A percentile compares a stretch with the other conserved stretches of the same genome.
Evolutionary conservation across 1,284 basidiomycete genomes (phyloP).

Genomic region (Sporisorium reilianum): DNA sequence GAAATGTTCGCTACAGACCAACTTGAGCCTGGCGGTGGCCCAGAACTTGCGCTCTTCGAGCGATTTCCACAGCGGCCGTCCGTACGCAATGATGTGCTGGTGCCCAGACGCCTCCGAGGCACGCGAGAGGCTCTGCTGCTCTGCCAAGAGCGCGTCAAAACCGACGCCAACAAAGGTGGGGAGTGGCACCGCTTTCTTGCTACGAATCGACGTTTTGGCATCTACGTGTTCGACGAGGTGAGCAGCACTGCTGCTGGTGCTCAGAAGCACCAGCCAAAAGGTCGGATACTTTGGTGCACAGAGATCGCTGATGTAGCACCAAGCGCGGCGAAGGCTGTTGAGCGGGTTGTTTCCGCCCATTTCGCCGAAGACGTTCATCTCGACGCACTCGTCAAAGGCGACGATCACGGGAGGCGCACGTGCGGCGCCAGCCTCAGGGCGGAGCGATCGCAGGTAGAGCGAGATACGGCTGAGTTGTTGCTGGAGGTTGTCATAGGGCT

Average conservation of each 20-base stretch:
- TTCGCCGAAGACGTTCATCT: slow-evolving; percentile 1
- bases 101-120: slow-evolving; percentile 3
- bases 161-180: slow-evolving; percentile 17
- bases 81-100: slow-evolving; percentile 16
- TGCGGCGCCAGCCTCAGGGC: not conserved
- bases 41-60: slow-evolving; percentile 2
- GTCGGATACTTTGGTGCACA: not conserved
- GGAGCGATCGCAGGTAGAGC: not conserved
- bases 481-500: not conserved
- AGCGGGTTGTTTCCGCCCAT: not conserved
- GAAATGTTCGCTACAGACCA: not conserved
- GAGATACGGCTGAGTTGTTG: not conserved
- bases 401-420: slow-evolving; percentile 9
- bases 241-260: slow-evolving; percentile 25
- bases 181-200: not conserved
- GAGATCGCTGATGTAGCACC: slow-evolving; percentile 10
- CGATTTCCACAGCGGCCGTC: slow-evolving; percentile 26
- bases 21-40: not conserved
- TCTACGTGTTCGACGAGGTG: not conserved
- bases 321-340: slow-evolving; percentile 19
- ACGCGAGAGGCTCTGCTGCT: not conserved
- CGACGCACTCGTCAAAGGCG: slow-evolving; percentile 31
- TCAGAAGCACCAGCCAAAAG: slow-evolving; percentile 29
- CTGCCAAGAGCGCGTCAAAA: slow-evolving; percentile 13
- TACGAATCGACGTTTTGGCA: not conserved